These are phyloP conservation scores for Funneliformis mosseae DNA, from an alignment of 192 early-diverging fungal genomes.

Conservation along the genomic window DNA sequence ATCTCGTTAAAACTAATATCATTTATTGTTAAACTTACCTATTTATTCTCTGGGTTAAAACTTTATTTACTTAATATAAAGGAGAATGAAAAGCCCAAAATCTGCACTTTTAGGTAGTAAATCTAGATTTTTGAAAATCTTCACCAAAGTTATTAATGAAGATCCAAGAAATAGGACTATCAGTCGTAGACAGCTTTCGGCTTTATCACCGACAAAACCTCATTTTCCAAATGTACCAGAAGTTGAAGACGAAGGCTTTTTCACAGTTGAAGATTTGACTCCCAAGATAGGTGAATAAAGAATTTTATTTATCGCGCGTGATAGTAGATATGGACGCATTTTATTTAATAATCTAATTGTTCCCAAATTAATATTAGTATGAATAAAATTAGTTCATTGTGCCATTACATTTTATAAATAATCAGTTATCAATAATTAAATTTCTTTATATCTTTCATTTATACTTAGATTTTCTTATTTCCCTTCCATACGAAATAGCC, in stretches of 20 bases:
- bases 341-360: not conserved
- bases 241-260: conserved; percentile 33
- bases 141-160: conserved; percentile 28
- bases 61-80: not conserved
- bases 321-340: not conserved
- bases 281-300: conserved; percentile 19
- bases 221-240: not conserved
- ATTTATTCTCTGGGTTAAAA: not conserved
- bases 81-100: conserved; percentile 28
- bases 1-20: not conserved
- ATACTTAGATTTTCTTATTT: conserved; percentile 58
- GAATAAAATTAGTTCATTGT: not conserved
- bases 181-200: conserved; percentile 10
- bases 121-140: conserved; percentile 28
- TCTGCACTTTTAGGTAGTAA: conserved; percentile 16
- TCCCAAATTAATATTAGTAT: too few relatives aligned
- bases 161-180: conserved; percentile 19
- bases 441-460: not conserved
- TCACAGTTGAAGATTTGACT: conserved; percentile 8
- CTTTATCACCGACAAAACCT: not conserved
- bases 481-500: conserved; percentile 76
- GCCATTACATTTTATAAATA: not conserved
- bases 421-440: not conserved
- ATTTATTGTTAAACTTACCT: not conserved
- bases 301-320: not conserved